Evolutionary conservation across 441 rosid genomes (phyloP), one percentile per base, ranked within the genome.

Genomic region (Brassica hybrid): DNA sequence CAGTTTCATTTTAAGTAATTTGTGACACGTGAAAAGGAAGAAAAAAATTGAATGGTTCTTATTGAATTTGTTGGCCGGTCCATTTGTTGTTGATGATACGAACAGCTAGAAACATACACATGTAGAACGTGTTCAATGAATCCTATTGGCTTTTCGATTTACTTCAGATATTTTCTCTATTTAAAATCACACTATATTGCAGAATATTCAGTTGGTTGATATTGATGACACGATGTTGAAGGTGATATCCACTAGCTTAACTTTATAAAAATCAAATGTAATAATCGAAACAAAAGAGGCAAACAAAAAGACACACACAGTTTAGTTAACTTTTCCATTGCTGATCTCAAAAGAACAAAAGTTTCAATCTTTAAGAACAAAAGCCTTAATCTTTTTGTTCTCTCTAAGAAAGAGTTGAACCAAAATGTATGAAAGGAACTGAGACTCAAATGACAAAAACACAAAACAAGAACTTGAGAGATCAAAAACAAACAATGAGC

Each of bases 231-330:
- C 56, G 23, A 18, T 52, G 36, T 23, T 21, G 65, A 23, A 21
- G 41, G 65, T 65, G 77, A 54, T 54, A 21, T 71, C 56, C 65
- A 73, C 77, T 65, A 71, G 30, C 14, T 7, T 58, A 38, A 18
- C 38, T 19, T 38, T 25, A 83, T 13, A 65, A 84, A 19, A 91
- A 90, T 43, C 86, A 87, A 17, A 84, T 87, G 79, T 79, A 74
- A 85, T 65, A 11, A 93, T 91, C 13, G 41, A 34, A 11, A 77
- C 27, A 18, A 65, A 65, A 65, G 23, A 63, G 14, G 16, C 52
- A 43, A 43, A 19, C 32, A 19, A 12, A 21, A 12, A 64, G 27
- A 32, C 65, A 3, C 23, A 14, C 8, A 48, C 56, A 50, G 6
- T 18, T 19, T 7, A 13, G 58, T 66, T 66, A 3, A 23, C 57